Conservation (phyloP, 768 basidiomycete species). For the Amanita pseudoporphyria region DNA sequence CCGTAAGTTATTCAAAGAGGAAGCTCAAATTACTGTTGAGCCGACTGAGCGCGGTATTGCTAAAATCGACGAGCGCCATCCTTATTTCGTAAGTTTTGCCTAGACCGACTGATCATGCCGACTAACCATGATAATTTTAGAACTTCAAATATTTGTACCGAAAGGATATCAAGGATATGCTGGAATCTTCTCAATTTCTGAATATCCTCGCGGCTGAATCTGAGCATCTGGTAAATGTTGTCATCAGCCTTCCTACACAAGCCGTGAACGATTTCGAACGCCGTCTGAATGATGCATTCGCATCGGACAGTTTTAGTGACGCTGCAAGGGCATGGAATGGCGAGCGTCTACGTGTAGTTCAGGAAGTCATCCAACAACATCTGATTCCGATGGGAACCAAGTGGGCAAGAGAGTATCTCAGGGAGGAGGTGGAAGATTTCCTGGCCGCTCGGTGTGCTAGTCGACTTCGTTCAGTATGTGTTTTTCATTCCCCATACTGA, state of each 20-base stretch:
- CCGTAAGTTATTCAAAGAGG: slow-evolving; percentile 62
- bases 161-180: slow-evolving; percentile 66
- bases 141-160: slow-evolving; percentile 89
- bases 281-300: slow-evolving; percentile 70
- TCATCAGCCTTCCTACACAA: slow-evolving; percentile 56
- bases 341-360: slow-evolving; percentile 68
- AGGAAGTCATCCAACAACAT: slow-evolving; percentile 69
- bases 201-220: slow-evolving; percentile 86
- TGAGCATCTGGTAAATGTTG: slow-evolving; percentile 76
- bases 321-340: slow-evolving; percentile 88
- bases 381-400: slow-evolving; percentile 80
- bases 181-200: slow-evolving; percentile 71
- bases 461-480: slow-evolving; percentile 58
- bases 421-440: slow-evolving; percentile 85
- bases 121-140: slow-evolving; percentile 29
- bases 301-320: slow-evolving; percentile 78
- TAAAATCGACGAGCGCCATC: slow-evolving; percentile 69
- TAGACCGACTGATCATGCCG: not conserved
- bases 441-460: slow-evolving; percentile 61
- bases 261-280: slow-evolving; percentile 62
- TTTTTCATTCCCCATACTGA: not conserved
- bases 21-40: slow-evolving; percentile 66
- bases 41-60: slow-evolving; percentile 82
- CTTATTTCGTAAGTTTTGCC: slow-evolving; percentile 49
- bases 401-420: slow-evolving; percentile 82